Conservation (phyloP, 352 stramenopile species). For the Peronospora destructor region DNA sequence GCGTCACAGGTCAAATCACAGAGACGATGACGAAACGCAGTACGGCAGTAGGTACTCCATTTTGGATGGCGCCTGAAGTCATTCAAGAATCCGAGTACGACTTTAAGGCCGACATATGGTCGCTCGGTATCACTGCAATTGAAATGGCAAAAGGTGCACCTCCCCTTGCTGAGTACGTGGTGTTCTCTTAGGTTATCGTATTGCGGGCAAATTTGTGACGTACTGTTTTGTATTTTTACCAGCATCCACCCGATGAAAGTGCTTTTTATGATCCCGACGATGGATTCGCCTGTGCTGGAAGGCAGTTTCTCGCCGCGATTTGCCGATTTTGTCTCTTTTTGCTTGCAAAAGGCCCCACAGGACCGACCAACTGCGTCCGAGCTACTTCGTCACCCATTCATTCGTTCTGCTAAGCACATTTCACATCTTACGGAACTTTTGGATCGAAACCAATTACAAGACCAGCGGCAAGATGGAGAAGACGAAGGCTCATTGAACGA, state of each 20-base stretch:
- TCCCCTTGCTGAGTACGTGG: constrained; percentile 83
- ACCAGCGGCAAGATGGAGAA: constrained; percentile 14
- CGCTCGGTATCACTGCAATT: constrained; percentile 96
- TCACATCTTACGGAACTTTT: constrained; percentile 68
- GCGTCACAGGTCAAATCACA: constrained; percentile 91
- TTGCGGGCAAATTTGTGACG: constrained; percentile 1
- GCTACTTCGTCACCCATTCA: constrained; percentile 84
- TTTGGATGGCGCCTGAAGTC: constrained; percentile 95
- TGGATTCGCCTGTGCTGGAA: constrained; percentile 83
- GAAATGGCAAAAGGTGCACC: constrained; percentile 97
- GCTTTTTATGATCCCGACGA: constrained; percentile 98
- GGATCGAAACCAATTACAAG: constrained; percentile 35
- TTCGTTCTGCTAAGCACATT: constrained; percentile 58
- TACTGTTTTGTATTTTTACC: constrained; percentile 7
- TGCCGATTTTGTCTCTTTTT: constrained; percentile 86
- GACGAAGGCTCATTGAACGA: constrained; percentile 9
- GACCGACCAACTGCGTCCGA: constrained; percentile 78
- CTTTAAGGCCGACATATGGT: constrained; percentile 97
- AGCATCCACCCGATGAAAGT: constrained; percentile 98
- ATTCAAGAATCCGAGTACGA: constrained; percentile 90
- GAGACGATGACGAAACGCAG: constrained; percentile 97
- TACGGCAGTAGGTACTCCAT: constrained; percentile 95
- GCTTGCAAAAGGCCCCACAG: constrained; percentile 83
- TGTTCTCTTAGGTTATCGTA: not conserved
- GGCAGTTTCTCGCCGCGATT: constrained; percentile 66